A percentile compares a stretch with the other conserved stretches of the same genome.
phyloP scores from a whole-genome alignment of 2,329 filamentous ascomycete species.

The Ceratocystis ficicola region DNA sequence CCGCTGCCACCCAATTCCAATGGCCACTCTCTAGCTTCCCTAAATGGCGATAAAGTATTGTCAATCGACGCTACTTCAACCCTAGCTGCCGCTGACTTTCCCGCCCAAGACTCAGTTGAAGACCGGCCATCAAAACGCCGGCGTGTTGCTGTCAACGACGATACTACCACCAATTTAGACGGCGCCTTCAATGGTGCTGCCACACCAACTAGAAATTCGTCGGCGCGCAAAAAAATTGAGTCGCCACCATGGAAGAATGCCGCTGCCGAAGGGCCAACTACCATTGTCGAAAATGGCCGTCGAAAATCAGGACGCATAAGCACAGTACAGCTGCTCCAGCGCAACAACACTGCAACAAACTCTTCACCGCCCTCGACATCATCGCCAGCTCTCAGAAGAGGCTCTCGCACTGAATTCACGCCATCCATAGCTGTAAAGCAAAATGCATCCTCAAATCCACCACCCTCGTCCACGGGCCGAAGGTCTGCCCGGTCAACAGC shows the following conservation, averaged over 20 bases:
- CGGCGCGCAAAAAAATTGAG: conserved; percentile 37
- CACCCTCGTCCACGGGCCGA: neutral
- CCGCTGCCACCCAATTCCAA: conserved; percentile 22
- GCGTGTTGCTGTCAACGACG: conserved; percentile 32
- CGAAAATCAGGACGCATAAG: conserved; percentile 56
- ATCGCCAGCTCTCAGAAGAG: neutral
- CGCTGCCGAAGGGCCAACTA: conserved; percentile 73
- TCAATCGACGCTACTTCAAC: neutral
- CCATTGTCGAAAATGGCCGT: conserved; percentile 62
- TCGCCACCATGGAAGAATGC: conserved; percentile 93
- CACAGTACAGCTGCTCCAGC: conserved; percentile 28
- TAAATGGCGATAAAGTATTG: conserved; percentile 19
- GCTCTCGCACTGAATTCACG: neutral
- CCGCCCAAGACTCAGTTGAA: conserved; percentile 27
- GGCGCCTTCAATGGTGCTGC: neutral
- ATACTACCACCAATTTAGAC: conserved; percentile 26
- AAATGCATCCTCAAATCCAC: neutral
- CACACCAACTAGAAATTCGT: conserved; percentile 31
- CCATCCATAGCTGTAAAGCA: neutral
- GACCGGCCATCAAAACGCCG: conserved; percentile 53
- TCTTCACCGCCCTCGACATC: neutral
- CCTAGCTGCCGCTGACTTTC: neutral
- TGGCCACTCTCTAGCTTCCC: conserved; percentile 23
- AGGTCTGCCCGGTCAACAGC: neutral
- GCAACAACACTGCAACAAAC: neutral